Percentiles rank a stretch among this genome's conserved stretches.
Evolutionary conservation across 2,329 filamentous ascomycete genomes (phyloP).

Genomic region (Talaromyces sp.): DNA sequence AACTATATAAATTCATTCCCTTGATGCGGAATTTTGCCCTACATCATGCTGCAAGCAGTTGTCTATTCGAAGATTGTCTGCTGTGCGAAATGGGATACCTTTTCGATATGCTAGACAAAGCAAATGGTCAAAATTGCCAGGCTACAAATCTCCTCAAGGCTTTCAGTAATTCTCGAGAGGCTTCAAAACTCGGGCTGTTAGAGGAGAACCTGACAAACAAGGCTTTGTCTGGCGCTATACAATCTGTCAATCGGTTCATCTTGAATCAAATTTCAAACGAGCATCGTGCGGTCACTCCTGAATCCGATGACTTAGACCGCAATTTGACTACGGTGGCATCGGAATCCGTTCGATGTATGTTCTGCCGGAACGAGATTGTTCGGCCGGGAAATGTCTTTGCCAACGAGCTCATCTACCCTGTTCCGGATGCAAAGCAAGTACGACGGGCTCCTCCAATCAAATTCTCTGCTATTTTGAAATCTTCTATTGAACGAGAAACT

Average conservation of each 20-base stretch:
- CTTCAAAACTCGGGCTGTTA: constrained; percentile 72
- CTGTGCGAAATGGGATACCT: constrained; percentile 93
- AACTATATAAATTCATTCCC: constrained; percentile 88
- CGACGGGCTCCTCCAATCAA: constrained; percentile 51
- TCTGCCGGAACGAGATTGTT: constrained; percentile 82
- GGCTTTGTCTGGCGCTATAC: constrained; percentile 76
- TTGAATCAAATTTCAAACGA: constrained; percentile 77
- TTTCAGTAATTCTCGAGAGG: constrained; percentile 78
- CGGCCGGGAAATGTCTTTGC: constrained; percentile 75
- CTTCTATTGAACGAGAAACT: constrained; percentile 84
- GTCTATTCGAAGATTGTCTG: constrained; percentile 77
- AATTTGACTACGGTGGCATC: constrained; percentile 50
- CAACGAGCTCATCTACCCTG: constrained; percentile 82
- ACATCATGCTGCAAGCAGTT: constrained; percentile 82
- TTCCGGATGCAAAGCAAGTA: constrained; percentile 52
- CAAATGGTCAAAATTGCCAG: constrained; percentile 88
- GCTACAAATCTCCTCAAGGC: constrained; percentile 93
- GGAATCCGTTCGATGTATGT: constrained; percentile 72
- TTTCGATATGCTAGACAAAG: constrained; percentile 97
- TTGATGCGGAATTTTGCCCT: constrained; percentile 83
- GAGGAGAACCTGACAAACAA: constrained; percentile 77
- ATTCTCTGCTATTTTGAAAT: constrained; percentile 91
- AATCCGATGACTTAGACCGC: constrained; percentile 67
- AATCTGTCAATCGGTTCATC: constrained; percentile 81
- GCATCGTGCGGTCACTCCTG: constrained; percentile 65